phyloP scores from a whole-genome alignment of 2,329 filamentous ascomycete genomes.

The Epichloe elymi region DNA sequence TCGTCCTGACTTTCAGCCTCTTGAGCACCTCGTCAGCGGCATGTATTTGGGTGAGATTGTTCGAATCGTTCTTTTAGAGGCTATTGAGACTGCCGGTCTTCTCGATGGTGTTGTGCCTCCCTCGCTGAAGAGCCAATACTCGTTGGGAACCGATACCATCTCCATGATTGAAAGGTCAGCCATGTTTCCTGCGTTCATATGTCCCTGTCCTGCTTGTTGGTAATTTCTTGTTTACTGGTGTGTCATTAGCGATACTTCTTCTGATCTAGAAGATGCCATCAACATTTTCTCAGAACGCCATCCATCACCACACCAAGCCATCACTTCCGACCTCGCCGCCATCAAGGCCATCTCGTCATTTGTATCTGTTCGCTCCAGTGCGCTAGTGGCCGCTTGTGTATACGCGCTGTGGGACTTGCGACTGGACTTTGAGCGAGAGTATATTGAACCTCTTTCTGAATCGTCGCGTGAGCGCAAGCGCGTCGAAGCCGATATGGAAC shows the following conservation, averaged over 20 bases:
- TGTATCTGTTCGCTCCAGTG: conserved; percentile 44
- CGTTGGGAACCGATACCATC: conserved; percentile 47
- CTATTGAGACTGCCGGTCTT: conserved; percentile 38
- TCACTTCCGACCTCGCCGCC: conserved; percentile 33
- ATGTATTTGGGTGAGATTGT: conserved; percentile 55
- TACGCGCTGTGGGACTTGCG: conserved; percentile 47
- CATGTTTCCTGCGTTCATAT: background rate
- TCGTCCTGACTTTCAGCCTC: conserved; percentile 45
- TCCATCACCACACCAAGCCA: conserved; percentile 29
- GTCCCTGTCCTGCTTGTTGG: too few species aligned
- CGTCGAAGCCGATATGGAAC: conserved; percentile 36
- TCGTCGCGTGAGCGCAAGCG: conserved; percentile 25
- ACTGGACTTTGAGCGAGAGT: conserved; percentile 30
- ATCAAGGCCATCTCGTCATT: conserved; percentile 40
- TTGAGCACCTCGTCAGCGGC: conserved; percentile 50
- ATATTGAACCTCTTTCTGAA: conserved; percentile 16
- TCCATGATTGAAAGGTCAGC: conserved; percentile 44
- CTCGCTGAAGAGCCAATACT: conserved; percentile 38
- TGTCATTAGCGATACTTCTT: conserved; percentile 28
- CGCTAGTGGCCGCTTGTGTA: conserved; percentile 44
- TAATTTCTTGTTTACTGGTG: background rate
- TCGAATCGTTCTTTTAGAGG: conserved; percentile 44
- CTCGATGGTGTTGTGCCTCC: conserved; percentile 44
- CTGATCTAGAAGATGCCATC: conserved; percentile 30
- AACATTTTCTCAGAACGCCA: conserved; percentile 36